Conservation (phyloP, 1,284 basidiomycete species). For the Ganoderma resinaceum region DNA sequence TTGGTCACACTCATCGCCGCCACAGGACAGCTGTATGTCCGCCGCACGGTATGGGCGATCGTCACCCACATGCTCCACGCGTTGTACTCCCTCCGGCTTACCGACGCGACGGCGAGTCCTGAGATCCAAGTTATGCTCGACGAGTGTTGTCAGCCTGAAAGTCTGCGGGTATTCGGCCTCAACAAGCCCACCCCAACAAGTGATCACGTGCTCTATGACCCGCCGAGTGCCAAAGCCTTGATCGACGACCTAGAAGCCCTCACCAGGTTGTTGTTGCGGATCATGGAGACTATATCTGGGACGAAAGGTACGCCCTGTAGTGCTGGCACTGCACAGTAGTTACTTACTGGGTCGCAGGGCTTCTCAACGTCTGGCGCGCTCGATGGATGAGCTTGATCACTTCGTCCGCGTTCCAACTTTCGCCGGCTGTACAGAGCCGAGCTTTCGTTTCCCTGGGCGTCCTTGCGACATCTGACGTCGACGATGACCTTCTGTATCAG, state of each 20-base stretch:
- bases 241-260: slow-evolving; percentile 76
- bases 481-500: slow-evolving; percentile 90
- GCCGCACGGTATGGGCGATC: slow-evolving; percentile 83
- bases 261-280: slow-evolving; percentile 66
- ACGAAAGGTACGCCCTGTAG: slow-evolving; percentile 62
- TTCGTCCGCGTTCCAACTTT: slow-evolving; percentile 92
- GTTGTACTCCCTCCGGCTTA: slow-evolving; percentile 64
- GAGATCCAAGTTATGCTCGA: slow-evolving; percentile 69
- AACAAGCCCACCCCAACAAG: slow-evolving; percentile 62
- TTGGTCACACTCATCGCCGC: slow-evolving; percentile 78
- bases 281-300: slow-evolving; percentile 72
- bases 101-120: slow-evolving; percentile 60
- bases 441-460: slow-evolving; percentile 88
- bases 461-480: slow-evolving; percentile 81
- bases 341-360: slow-evolving; percentile 54
- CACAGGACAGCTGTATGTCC: slow-evolving; percentile 75
- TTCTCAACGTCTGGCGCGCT: slow-evolving; percentile 92
- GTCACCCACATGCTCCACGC: slow-evolving; percentile 84
- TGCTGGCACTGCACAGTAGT: not conserved
- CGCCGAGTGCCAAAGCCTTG: slow-evolving; percentile 62
- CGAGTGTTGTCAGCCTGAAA: slow-evolving; percentile 62
- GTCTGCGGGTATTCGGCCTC: slow-evolving; percentile 80
- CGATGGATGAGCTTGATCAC: slow-evolving; percentile 95
- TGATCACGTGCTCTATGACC: slow-evolving; percentile 66
- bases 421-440: slow-evolving; percentile 88